Evolutionary conservation across 176 grass and related monocot species (phyloP).

Genomic region (Avena atlantica): DNA sequence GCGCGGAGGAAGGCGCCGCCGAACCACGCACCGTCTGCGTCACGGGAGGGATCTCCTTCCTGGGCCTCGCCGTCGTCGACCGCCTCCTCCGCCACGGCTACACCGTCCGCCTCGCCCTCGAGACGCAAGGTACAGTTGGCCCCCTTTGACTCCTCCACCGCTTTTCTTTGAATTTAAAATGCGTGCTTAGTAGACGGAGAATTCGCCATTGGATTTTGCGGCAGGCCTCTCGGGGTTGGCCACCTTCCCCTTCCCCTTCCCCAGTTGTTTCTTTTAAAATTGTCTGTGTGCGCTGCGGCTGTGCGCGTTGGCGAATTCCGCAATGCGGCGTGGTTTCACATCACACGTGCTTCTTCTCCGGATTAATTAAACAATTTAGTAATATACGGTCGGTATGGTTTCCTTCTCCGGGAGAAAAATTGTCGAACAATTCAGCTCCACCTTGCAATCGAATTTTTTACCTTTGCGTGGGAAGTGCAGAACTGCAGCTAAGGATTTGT

Average conservation of each 20-base stretch:
- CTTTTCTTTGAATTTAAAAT: neutral
- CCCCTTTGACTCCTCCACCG: neutral
- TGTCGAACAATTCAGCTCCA: no score
- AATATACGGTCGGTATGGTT: no score
- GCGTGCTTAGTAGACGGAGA: neutral
- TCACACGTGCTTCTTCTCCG: no score
- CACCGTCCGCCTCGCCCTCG: conserved; percentile 82
- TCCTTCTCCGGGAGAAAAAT: no score
- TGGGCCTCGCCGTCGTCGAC: conserved; percentile 90
- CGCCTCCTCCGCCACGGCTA: conserved; percentile 83
- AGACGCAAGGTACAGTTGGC: conserved; percentile 67
- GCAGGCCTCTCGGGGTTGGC: neutral
- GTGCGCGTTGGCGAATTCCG: neutral
- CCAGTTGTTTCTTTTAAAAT: neutral
- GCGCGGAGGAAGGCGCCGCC: conserved; percentile 40
- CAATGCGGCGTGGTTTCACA: conserved; percentile 33
- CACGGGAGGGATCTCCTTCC: conserved; percentile 81
- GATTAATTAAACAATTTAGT: neutral
- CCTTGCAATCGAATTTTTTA: neutral
- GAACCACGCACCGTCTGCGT: conserved; percentile 75
- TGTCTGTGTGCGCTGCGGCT: no score
- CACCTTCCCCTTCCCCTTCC: neutral
- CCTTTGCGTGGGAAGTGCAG: neutral
- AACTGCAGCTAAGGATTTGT: neutral
- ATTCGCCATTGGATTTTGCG: neutral